These are phyloP conservation scores for Phyllostachys edulis DNA, from an alignment of 176 grass and related monocot genomes.

Conservation along the genomic window DNA sequence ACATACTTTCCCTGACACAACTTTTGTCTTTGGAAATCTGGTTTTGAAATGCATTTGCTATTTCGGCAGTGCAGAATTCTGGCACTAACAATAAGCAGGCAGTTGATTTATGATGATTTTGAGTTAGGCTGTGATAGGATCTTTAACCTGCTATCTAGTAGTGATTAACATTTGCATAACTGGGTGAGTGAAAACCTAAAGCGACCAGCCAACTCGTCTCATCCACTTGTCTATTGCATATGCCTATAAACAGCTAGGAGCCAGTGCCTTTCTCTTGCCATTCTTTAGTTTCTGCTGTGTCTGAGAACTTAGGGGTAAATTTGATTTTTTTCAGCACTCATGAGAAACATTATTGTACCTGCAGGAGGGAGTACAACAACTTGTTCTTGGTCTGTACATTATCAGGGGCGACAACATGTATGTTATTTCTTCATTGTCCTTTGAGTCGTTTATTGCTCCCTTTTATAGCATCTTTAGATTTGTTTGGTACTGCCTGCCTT, in stretches of 20 bases:
- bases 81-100: background rate
- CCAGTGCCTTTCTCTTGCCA: background rate
- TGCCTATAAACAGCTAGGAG: background rate
- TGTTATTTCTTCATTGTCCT: slow-evolving; percentile 5
- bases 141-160: background rate
- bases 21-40: too few relatives aligned
- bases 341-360: slow-evolving; percentile 16
- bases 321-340: background rate
- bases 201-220: background rate
- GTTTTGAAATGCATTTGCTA: background rate
- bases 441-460: background rate
- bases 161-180: background rate
- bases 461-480: background rate
- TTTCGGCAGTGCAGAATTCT: background rate
- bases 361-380: slow-evolving; percentile 87
- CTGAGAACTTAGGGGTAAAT: background rate
- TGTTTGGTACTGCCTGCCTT: background rate
- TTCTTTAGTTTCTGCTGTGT: background rate
- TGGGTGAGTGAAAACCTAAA: background rate
- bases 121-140: background rate
- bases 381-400: slow-evolving; percentile 87
- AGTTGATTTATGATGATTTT: background rate
- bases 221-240: background rate
- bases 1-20: background rate
- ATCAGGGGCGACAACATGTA: slow-evolving; percentile 97